A percentile compares a stretch with the other conserved stretches of the same genome.
These are phyloP conservation scores for Laetiporus sulphureus DNA, from an alignment of 1,284 basidiomycete species.

Conservation along the genomic window DNA sequence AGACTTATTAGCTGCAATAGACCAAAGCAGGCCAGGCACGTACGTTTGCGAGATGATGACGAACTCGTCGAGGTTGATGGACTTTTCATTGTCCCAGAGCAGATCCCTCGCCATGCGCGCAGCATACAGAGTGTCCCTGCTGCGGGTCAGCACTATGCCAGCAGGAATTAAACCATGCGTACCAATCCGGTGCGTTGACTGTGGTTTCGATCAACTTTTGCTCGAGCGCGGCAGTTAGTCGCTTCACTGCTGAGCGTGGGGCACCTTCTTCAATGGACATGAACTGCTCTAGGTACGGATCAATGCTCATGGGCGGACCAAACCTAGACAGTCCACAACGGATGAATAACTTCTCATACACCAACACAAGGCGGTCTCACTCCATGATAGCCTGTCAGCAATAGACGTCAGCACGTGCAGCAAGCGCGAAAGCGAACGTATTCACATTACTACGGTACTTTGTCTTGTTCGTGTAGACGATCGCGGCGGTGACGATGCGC, in stretches of 20 bases:
- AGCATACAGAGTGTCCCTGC: constrained; percentile 79
- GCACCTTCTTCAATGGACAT: constrained; percentile 60
- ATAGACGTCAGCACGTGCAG: constrained; percentile 1
- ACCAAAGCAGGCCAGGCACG: constrained; percentile 5
- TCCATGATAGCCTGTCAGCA: constrained; percentile 59
- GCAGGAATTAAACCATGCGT: too few relatives aligned
- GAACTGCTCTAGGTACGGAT: constrained; percentile 75
- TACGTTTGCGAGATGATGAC: constrained; percentile 86
- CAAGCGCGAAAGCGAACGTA: constrained; percentile 12
- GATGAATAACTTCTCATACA: neutral
- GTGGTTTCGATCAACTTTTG: constrained; percentile 68
- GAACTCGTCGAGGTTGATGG: constrained; percentile 74
- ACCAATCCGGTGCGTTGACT: constrained; percentile 94
- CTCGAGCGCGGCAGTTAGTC: constrained; percentile 73
- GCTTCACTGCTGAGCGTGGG: constrained; percentile 79
- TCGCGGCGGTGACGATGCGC: constrained; percentile 75
- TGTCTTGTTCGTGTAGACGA: constrained; percentile 92
- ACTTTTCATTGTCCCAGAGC: constrained; percentile 75
- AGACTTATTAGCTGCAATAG: constrained; percentile 3
- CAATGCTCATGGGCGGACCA: constrained; percentile 73
- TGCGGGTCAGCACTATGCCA: neutral
- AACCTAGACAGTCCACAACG: constrained; percentile 51
- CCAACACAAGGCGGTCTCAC: constrained; percentile 31
- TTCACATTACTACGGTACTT: constrained; percentile 83
- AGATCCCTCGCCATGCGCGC: constrained; percentile 88